Evolutionary conservation across 2,329 filamentous ascomycete species (phyloP).

Genomic region (Nigrograna mackinnonii): DNA sequence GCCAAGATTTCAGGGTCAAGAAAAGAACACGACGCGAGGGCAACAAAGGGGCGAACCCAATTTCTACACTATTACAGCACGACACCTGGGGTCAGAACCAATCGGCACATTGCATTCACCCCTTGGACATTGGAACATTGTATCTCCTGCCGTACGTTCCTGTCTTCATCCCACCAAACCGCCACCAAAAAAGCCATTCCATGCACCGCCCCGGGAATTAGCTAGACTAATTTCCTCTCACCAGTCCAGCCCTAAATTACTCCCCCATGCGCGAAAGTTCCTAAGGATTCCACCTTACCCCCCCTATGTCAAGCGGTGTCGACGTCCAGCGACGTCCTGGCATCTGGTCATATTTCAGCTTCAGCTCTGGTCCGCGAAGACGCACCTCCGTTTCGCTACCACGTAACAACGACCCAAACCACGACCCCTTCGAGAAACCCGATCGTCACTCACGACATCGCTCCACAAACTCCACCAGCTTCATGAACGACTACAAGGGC

Average conservation of each 20-base stretch:
- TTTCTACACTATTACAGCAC: not conserved
- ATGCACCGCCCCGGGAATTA: no score
- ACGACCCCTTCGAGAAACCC: constrained; percentile 52
- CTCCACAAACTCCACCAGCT: constrained; percentile 39
- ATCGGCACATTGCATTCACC: no score
- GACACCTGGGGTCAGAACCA: no score
- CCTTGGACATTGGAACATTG: no score
- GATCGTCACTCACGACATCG: constrained; percentile 44
- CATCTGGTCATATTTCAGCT: constrained; percentile 59
- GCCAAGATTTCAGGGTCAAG: constrained; percentile 7
- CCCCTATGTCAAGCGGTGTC: constrained; percentile 59
- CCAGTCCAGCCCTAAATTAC: constrained; percentile 3
- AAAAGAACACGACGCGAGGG: constrained; percentile 15
- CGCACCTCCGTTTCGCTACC: constrained; percentile 56
- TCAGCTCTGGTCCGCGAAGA: constrained; percentile 53
- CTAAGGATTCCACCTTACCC: constrained; percentile 9
- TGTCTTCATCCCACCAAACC: no score
- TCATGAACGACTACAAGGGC: constrained; percentile 49
- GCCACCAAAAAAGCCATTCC: no score
- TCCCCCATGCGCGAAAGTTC: not conserved
- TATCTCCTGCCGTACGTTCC: no score
- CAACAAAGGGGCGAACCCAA: constrained; percentile 7
- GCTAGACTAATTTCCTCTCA: constrained; percentile 6
- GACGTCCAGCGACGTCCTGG: constrained; percentile 53
- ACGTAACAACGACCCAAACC: constrained; percentile 34